These are phyloP conservation scores for Melaleuca alternifolia DNA, from an alignment of 345 rosid species.

Conservation along the genomic window DNA sequence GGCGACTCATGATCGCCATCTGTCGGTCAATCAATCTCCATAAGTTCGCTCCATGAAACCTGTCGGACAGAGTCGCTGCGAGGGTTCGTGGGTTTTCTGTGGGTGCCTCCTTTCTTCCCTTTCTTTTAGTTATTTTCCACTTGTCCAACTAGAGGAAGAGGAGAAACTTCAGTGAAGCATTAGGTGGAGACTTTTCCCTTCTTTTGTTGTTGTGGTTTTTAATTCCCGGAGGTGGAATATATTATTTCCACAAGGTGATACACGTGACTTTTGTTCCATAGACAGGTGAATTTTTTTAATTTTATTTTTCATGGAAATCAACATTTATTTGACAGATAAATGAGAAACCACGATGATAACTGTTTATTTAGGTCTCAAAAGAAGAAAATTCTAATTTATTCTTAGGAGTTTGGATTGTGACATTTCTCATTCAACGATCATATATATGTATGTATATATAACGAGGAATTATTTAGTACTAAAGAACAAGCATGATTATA, in stretches of 20 bases:
- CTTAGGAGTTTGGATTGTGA: neutral
- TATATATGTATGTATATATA: neutral
- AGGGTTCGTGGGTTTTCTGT: neutral
- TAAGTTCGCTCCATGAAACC: neutral
- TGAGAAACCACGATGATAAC: neutral
- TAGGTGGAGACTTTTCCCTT: neutral
- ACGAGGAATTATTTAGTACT: neutral
- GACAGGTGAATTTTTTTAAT: neutral
- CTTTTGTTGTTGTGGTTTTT: neutral
- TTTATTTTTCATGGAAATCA: too few species aligned
- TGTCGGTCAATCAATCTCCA: neutral
- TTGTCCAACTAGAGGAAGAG: neutral
- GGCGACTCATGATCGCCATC: neutral
- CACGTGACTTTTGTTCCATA: neutral
- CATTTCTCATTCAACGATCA: neutral
- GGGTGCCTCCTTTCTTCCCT: neutral
- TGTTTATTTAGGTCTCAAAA: neutral
- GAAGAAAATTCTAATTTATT: neutral
- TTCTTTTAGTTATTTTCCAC: neutral
- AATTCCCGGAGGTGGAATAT: neutral
- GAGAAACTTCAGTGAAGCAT: neutral
- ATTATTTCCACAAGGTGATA: neutral
- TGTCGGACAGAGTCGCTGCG: neutral
- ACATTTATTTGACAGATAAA: neutral
- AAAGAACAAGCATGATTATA: neutral